These are phyloP conservation scores for Tolypocladium amazonense DNA, from an alignment of 2,329 filamentous ascomycete species.

Conservation along the genomic window DNA sequence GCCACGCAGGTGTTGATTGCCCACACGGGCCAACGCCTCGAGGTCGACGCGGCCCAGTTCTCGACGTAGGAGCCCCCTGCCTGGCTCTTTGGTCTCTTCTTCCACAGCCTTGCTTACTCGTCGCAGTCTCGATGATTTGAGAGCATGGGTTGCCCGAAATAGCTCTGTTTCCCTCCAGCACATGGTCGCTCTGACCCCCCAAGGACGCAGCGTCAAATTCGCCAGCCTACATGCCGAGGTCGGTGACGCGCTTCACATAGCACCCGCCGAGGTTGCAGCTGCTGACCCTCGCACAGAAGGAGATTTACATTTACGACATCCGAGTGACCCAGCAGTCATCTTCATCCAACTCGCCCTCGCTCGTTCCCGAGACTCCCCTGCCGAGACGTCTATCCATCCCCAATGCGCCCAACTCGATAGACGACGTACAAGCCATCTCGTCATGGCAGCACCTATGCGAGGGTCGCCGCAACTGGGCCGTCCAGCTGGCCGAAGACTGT, in stretches of 20 bases:
- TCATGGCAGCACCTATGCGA: conserved; percentile 87
- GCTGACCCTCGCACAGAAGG: conserved; percentile 43
- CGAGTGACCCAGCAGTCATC: conserved; percentile 53
- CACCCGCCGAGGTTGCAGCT: background rate
- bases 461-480: conserved; percentile 69
- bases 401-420: conserved; percentile 70
- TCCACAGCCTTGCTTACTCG: background rate
- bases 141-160: conserved; percentile 66
- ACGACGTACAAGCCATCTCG: conserved; percentile 66
- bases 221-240: conserved; percentile 76
- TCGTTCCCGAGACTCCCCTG: conserved; percentile 36
- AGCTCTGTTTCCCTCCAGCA: conserved; percentile 64
- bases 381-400: conserved; percentile 48
- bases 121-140: conserved; percentile 69
- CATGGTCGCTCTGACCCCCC: conserved; percentile 78
- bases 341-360: conserved; percentile 28
- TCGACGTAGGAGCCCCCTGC: conserved; percentile 46
- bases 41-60: conserved; percentile 66
- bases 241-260: conserved; percentile 14
- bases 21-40: conserved; percentile 81
- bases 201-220: conserved; percentile 74
- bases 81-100: conserved; percentile 2
- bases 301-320: conserved; percentile 89
- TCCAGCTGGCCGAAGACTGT: conserved; percentile 59
- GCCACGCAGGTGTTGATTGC: conserved; percentile 84